Evolutionary conservation across 2,329 filamentous ascomycete genomes (phyloP), one percentile per base, ranked within the genome.

Genomic region (Ustulina deusta): DNA sequence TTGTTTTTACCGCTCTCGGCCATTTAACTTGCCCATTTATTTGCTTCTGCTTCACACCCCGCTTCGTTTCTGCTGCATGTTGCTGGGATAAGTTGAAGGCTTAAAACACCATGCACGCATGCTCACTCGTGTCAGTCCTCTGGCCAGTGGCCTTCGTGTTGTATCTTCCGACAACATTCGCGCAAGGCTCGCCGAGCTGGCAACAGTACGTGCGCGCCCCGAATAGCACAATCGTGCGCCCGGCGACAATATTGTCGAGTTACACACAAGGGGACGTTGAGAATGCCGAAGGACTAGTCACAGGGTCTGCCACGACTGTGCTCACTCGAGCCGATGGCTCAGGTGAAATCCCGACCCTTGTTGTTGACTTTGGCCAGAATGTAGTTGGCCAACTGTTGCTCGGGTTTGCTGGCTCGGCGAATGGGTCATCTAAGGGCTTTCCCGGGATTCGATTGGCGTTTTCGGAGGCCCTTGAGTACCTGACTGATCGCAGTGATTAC

Each of bases 311-410:
- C 15, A 61, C 77, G 3, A 80, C 81, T 0, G 72, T 80, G 0
- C 73, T 84, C 40, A 75, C 63, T 2, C 76, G 78, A 5, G 27
- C n/a, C 0, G 52, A 52, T 0, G n/a, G 56, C 3, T 52, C 61
- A 4, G 66, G 74, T 6, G 69, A 74, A 3, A 62, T 74, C 0
- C 82, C 83, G 0, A 77, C 76, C 1, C 71, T 86, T 9, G 80
- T 85, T 15, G 70, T 86, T n/a, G 84, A 86, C 70, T 86, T 85
- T 72, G 84, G 84, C 0, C 80, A 81, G 59, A 84, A 85, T 61
- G 76, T 83, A 3, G 83, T 80, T 6, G 84, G 84, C 0, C 74
- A 80, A 40, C 63, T 85, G 3, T 78, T 75, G 3, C 82, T 86
- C 46, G 74, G 77, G 6, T 85, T 86, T 65, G 78, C 76, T 1